Base-by-base conservation (phyloP, 495 filamentous ascomycete genomes). In the Lepraria neglecta region DNA sequence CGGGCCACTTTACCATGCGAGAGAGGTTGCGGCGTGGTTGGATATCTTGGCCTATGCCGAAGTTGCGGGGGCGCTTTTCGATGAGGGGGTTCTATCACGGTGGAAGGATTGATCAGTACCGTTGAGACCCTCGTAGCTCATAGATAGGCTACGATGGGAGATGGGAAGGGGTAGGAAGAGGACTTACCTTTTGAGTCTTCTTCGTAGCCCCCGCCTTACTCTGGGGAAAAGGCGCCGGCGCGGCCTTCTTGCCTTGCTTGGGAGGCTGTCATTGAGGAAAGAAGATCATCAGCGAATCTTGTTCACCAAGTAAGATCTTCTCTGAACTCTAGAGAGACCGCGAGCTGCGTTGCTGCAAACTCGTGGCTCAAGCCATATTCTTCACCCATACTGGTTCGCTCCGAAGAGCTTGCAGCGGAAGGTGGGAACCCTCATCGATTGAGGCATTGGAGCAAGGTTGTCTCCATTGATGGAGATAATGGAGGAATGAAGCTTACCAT, bases 251-350 rank as follows among this genome's bases (percentile, higher is more conserved):
- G 82, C 90, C 90, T 60, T 65, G 65, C 83, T 92, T 97, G 69
- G 89, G 88, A 87, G 95, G 91, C 95, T 97, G 81, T 96, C 95
- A 98, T 98, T 92, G 94, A 98, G 95, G 87, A 91, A 86, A 92
- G 87, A 91, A 92, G 84, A 86, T 66, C 79, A 91, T 95, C 87
- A 95, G 89, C 86, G 83, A 87, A 84, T 84, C 78, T 79, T 75
- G 81, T 86, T 81, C 87, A 88, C 87, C 79, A 84, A 81, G 74
- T 82, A 80, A 77, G 74, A 83, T 88, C 87, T 89, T 88, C 83
- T 82, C 84, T 88, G 78, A 85, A 91, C 90, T 95, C 90, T 96
- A 96, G 77, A 86, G 88, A 91, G 87, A 80, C 78, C 76, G 74
- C 72, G 76, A 79, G 75, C 69, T 71, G 79, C 83, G 80, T 87